These are phyloP conservation scores for Cladosporium phlei DNA, from an alignment of 2,329 filamentous ascomycete species.

Conservation along the genomic window DNA sequence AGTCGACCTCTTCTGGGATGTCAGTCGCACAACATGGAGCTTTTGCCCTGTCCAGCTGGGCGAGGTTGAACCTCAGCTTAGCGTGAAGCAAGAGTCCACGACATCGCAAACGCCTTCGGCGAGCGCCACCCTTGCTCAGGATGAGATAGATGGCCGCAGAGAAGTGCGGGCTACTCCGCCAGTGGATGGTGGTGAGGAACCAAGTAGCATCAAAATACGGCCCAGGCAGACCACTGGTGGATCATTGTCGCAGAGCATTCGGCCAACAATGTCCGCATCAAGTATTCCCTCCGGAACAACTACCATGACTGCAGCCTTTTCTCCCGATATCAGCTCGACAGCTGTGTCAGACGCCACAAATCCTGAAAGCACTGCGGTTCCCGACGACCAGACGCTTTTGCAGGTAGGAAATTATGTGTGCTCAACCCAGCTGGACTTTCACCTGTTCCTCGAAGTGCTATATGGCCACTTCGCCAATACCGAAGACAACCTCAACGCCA, in stretches of 20 bases:
- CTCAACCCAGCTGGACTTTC: constrained; percentile 48
- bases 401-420: constrained; percentile 52
- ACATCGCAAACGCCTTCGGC: constrained; percentile 8
- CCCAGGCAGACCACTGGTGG: constrained; percentile 1
- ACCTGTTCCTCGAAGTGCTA: constrained; percentile 47
- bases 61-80: constrained; percentile 15
- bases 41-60: constrained; percentile 55
- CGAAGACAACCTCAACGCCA: constrained; percentile 51
- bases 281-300: neutral
- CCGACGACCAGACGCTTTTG: constrained; percentile 18
- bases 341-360: constrained; percentile 10
- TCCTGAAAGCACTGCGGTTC: constrained; percentile 11
- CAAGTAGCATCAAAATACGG: too few species aligned
- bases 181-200: too few species aligned
- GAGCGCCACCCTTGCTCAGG: constrained; percentile 14
- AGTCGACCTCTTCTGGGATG: constrained; percentile 62
- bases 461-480: constrained; percentile 51
- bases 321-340: constrained; percentile 1
- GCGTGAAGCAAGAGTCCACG: neutral
- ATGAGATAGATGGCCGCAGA: neutral
- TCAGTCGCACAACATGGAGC: constrained; percentile 49
- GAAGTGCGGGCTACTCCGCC: too few species aligned
- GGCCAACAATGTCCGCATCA: neutral
- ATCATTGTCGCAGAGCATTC: neutral
- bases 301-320: neutral